These are phyloP conservation scores for Ganoderma boninense DNA, from an alignment of 1,284 basidiomycete species.

Conservation along the genomic window DNA sequence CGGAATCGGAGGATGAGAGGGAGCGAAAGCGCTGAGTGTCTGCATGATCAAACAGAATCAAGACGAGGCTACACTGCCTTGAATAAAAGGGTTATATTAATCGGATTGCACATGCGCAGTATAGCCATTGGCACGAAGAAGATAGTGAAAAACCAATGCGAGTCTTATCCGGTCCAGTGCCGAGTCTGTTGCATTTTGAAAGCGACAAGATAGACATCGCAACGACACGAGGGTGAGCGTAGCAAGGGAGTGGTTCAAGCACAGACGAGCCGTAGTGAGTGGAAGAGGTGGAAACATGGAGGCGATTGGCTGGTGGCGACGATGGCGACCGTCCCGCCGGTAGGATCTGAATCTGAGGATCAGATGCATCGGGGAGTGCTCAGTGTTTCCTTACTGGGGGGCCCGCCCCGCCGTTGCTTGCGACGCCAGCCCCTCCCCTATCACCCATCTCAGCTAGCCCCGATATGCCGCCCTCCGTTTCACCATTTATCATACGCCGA, in stretches of 20 bases:
- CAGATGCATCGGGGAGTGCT: slow-evolving; percentile 7
- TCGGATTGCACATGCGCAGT: slow-evolving; percentile 1
- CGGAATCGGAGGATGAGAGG: slow-evolving; percentile 7
- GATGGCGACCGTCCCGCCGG: not conserved
- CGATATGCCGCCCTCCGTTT: not conserved
- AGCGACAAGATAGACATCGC: not conserved
- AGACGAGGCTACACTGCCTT: slow-evolving; percentile 13
- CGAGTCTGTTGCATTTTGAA: not conserved
- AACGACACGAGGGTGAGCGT: not conserved
- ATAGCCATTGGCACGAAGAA: not conserved
- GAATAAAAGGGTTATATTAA: slow-evolving; percentile 1
- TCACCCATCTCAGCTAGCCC: not conserved
- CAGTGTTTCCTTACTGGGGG: not conserved
- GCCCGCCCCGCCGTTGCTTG: not conserved
- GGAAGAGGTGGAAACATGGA: not conserved
- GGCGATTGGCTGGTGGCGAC: not conserved
- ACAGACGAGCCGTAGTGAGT: not conserved
- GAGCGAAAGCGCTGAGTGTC: not conserved
- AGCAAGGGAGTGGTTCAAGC: not conserved
- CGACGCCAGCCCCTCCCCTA: not conserved
- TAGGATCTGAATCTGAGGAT: slow-evolving; percentile 10
- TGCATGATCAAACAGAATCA: slow-evolving; percentile 12
- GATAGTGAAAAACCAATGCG: slow-evolving; percentile 3
- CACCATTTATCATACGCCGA: not conserved
- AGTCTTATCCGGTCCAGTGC: not conserved